Base-by-base conservation (phyloP, 2,329 filamentous ascomycete species). In the Neospermospora avenae region DNA sequence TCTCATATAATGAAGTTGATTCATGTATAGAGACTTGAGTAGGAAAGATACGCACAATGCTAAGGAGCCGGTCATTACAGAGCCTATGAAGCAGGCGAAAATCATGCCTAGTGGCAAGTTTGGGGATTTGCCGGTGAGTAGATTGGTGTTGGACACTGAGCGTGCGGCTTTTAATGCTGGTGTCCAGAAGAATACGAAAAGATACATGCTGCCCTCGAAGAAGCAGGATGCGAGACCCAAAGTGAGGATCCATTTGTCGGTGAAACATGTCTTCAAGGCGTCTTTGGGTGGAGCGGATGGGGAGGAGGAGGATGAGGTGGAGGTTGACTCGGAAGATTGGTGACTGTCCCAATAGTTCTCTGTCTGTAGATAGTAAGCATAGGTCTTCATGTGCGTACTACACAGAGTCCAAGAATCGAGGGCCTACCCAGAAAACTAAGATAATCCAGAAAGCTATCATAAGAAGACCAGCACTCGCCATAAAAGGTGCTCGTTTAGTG, bases 141-240 rank as follows among this genome's bases (percentile, higher is more conserved):
- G 28, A 31, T 2, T 31, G 28, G 28, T 31, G 2, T 31, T n/a
- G n/a, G 48, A 52, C 13, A 52, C 55, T 34, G 52, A 54, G 42
- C 55, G 78, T 73, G 76, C 73, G 14, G 75, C 73, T 61, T 75
- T 79, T n/a, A 86, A 72, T 3, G 81, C 78, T 1, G 81, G 79
- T 0, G 82, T 81, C 79, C 83, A 85, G 74, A 84, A 85, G 71
- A 85, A 86, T 59, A 86, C 81, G 67, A 85, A 85, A 11, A 86
- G 75, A 67, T 85, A 86, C 76, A 86, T 82, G 28, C 81, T 78
- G 20, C 82, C 82, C 71, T 87, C 84, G 66, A 86, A 85, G 68
- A 84, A 78, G 60, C 78, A 83, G 3, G 81, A 81, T 3, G 79
- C 77, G 44, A 85, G 70, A 2, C 76, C 77, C 4, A 86, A 73